Evolutionary conservation across 306 rosid genomes (phyloP), one percentile per base, ranked within the genome.

Genomic region (Mucuna pruriens): DNA sequence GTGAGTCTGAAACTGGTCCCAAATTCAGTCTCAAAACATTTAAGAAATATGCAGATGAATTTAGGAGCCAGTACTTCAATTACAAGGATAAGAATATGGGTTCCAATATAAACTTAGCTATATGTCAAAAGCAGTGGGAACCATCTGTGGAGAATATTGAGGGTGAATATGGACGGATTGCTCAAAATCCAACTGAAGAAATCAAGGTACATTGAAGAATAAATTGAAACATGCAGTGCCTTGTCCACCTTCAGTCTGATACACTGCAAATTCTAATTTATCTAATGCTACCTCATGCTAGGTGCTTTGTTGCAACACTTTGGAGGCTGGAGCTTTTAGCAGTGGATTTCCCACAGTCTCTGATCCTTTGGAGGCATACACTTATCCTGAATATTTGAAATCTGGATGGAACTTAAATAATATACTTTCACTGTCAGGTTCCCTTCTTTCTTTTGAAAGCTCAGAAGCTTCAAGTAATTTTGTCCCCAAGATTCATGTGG

Each of bases 391-490:
- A 83, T 86, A 81, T 80, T 44, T 83, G 84, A 82, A 81, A 60
- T 89, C 94, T 81, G 92, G 97, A 54, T 95, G 98, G 98, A 93
- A 93, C 87, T 88, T 95, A 82, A 91, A 90, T 70, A 86, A 89
- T 70, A 81, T 91, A 46, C 76, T 67, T 42, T 82, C 57, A 79
- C 78, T 87, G 42, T 81, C 90, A 0, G 91, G 94, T 36, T 95
- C 98, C 78, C 93, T 95, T 79, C 95, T 95, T 82, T 91, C 94
- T 67, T 90, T 93, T 22, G 98, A 95, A 84, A 89, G 85, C 87
- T 62, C 65, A 60, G 87, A 84, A 48, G 90, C 89, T 75, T 74
- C 74, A 19, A 63, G 11, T 36, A 69, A 79, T 46, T 85, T 91
- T 66, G 48, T 44, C 15, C 92, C 96, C 80, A 90, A 19, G 42